Evolutionary conservation across 176 grass and related monocot genomes (phyloP), one percentile per base, ranked within the genome.

Genomic region (Puya raimondii): DNA sequence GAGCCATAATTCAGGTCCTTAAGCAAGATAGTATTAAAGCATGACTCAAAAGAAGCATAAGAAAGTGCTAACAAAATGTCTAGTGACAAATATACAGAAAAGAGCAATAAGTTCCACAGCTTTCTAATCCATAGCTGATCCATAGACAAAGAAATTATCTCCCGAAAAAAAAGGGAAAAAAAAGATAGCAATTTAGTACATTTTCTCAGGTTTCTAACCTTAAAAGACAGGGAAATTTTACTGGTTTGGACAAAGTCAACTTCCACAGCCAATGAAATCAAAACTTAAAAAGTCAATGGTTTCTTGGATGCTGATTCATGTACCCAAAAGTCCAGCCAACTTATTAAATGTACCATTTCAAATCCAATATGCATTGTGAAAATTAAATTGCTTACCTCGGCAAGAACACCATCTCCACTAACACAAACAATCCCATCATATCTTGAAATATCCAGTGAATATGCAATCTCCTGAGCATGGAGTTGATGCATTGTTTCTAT

Each of bases 381-480:
- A 61, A 21, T 42, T 49, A 23, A 72, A 15, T 73, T 75, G 64
- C 81, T 81, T 82, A 99, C 95, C 95, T 99, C 95, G 65, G 93
- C 95, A 61, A 99, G 78, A 64, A 93, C 65, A 72, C 95, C 95
- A 76, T 99, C 95, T 70, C 95, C 95, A 78, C 95, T 99, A 20
- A 99, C 85, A 82, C 95, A 99, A 53, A 99, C 64, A 53, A 99
- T 91, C 49, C 95, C 95, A 64, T 99, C 90, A 80, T 82, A 99
- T 76, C 91, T 86, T 72, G 52, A 67, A 70, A 93, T 64, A 91
- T 99, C 85, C 66, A 99, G 72, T 2, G 82, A 88, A 63, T 52
- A 64, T 53, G 64, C 78, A 78, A 91, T 93, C 83, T 99, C 82
- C 86, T 99, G 90, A 80, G 87, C 95, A 82, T 99, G 90, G 78